A percentile compares a stretch with the other conserved stretches of the same genome.
These are phyloP conservation scores for Cucurbita maxima DNA, from an alignment of 306 rosid genomes.

Conservation along the genomic window DNA sequence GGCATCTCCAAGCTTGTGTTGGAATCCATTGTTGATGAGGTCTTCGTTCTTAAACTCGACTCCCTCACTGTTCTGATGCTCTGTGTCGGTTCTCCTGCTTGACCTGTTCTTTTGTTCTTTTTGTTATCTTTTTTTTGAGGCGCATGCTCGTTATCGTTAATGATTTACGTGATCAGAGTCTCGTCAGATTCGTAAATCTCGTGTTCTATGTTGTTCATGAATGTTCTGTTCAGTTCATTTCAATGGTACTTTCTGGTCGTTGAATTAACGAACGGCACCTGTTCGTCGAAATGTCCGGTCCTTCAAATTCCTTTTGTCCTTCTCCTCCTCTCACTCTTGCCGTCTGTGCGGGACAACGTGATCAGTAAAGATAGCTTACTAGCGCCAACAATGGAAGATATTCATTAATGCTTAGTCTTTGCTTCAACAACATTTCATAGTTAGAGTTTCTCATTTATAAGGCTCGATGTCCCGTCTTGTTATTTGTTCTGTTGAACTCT, in stretches of 20 bases:
- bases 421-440: background rate
- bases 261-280: background rate
- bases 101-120: background rate
- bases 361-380: background rate
- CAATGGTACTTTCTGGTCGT: background rate
- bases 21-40: constrained; percentile 58
- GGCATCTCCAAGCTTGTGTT: constrained; percentile 49
- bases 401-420: background rate
- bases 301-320: background rate
- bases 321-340: background rate
- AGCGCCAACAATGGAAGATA: background rate
- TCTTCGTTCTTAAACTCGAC: background rate
- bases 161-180: background rate
- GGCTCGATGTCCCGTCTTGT: background rate
- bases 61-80: background rate
- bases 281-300: background rate
- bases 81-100: too few species aligned
- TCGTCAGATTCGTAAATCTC: background rate
- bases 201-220: background rate
- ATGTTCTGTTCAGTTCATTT: background rate
- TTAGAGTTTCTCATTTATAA: background rate
- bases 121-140: background rate
- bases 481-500: background rate
- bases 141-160: background rate
- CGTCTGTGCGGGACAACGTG: background rate